Base-by-base conservation (phyloP, 2,329 filamentous ascomycete species). In the Setomelanomma holmii region DNA sequence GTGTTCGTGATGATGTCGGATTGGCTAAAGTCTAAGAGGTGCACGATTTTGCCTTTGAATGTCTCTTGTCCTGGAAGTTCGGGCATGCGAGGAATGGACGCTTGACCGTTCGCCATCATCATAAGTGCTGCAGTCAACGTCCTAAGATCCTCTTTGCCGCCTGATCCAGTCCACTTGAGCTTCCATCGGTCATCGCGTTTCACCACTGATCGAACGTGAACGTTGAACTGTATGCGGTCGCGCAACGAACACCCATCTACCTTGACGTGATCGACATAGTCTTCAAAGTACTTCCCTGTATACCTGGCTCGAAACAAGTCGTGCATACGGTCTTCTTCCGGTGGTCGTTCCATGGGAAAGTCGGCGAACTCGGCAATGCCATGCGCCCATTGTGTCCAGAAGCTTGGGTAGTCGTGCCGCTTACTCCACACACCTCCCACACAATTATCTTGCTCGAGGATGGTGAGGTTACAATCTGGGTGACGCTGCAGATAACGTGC, bases 11-110 rank as follows among this genome's bases (percentile, higher is more conserved):
- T 40, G 21, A 75, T 45, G 8, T 60, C 50, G 3, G 67, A 71
- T 19, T 64, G 40, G 6, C 72, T 73, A 49, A 75, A 74, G 40
- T 72, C 64, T 24, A 67, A 60, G 14, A 68, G 67, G 49, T 76
- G 74, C 11, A 76, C 49, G 4, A 71, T 61, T 40, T 47, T 44
- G 5, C 63, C 70, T 11, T 41, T n/a, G 59, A 74, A 75, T 1
- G 48, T 17, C 19, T 66, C 64, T 41, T 55, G 43, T 8, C 65
- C 65, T 19, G 42, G 38, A 12, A 67, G 58, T 11, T 50, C 14
- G 12, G 74, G 73, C 45, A 72, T 58, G 39, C 71, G 59, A 4
- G 66, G 66, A 33, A 58, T 41, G 1, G 59, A 64, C n/a, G 51
- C 51, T 21, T 58, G 41, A 12, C 69, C 69, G 23, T 49, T 65